Base-by-base conservation (phyloP, 768 basidiomycete species). In the Tricholoma saponaceum region DNA sequence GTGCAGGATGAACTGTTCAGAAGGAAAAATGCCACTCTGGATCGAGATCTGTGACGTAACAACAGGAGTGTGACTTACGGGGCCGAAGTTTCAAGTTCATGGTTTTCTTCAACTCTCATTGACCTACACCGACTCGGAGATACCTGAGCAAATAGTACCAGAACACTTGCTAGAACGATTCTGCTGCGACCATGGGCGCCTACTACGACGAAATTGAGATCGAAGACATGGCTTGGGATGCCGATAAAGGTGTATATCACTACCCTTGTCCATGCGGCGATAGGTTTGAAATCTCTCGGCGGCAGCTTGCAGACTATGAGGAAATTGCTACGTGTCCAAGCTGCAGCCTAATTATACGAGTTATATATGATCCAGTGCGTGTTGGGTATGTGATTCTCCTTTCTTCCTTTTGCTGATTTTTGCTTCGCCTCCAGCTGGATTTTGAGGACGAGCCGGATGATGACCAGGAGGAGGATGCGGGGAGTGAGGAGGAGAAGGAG, bases 231-330 rank as follows among this genome's bases (percentile, higher is more conserved):
- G 82, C 76, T 14, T 97, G 92, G 92, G 94, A 96, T 70, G 79
- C 80, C 22, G 83, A 80, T 55, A 90, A 88, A 67, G 69, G 80
- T 41, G 89, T 98, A 4, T 98, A 87, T 67, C 95, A 98, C 77
- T 97, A 95, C 70, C 96, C 95, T 0, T 99, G 95, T 68, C 95
- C 96, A 1, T 98, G 96, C 67, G 96, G 96, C 8, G 96, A 99
- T 74, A 86, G 95, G 41, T 99, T 98, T 75, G 96, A 98, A 72
- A 98, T 98, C 62, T 85, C 89, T 28, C 83, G 89, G 63, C 75
- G 77, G 60, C 94, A 98, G 72, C 84, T 98, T 7, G 82, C 85
- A 46, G 78, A 94, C 62, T 97, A 84, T 55, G 97, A 98, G 66
- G 97, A 98, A 69, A 85, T 95, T 47, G 96, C 95, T 22, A 95